Conservation (phyloP, 768 basidiomycete species). For the Thelephora ganbajun region DNA sequence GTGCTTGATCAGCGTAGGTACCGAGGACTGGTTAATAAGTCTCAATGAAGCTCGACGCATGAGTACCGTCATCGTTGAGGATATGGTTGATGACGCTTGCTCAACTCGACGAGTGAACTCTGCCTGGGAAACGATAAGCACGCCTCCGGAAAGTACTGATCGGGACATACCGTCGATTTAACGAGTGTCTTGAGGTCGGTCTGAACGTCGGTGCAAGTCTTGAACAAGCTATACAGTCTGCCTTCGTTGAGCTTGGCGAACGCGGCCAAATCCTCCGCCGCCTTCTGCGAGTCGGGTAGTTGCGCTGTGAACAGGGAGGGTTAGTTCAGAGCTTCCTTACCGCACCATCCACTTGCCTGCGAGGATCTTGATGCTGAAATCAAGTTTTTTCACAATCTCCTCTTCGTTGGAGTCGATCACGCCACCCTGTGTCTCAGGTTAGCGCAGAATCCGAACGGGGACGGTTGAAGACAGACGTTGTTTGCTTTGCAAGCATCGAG, state of each 20-base stretch:
- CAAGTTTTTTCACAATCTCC: conserved; percentile 38
- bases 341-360: conserved; percentile 33
- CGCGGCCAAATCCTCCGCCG: conserved; percentile 57
- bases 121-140: conserved; percentile 27
- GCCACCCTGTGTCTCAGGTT: conserved; percentile 51
- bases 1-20: conserved; percentile 68
- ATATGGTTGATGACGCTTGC: conserved; percentile 43
- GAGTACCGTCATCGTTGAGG: conserved; percentile 55
- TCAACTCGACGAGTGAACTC: conserved; percentile 74
- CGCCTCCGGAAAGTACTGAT: not conserved
- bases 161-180: conserved; percentile 52
- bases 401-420: conserved; percentile 80
- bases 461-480: conserved; percentile 47
- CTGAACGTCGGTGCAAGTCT: conserved; percentile 70
- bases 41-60: conserved; percentile 59
- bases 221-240: conserved; percentile 73
- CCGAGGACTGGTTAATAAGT: conserved; percentile 73
- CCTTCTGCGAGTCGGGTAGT: conserved; percentile 62
- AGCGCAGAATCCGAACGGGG: not conserved
- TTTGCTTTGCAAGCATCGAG: conserved; percentile 62
- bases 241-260: conserved; percentile 85
- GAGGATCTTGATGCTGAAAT: conserved; percentile 38
- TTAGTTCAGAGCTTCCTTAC: not conserved
- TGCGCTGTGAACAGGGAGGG: conserved; percentile 21
- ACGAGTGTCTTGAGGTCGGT: conserved; percentile 69